phyloP scores from a whole-genome alignment of 108 stramenopile species.

The Conticribra guillardii region DNA sequence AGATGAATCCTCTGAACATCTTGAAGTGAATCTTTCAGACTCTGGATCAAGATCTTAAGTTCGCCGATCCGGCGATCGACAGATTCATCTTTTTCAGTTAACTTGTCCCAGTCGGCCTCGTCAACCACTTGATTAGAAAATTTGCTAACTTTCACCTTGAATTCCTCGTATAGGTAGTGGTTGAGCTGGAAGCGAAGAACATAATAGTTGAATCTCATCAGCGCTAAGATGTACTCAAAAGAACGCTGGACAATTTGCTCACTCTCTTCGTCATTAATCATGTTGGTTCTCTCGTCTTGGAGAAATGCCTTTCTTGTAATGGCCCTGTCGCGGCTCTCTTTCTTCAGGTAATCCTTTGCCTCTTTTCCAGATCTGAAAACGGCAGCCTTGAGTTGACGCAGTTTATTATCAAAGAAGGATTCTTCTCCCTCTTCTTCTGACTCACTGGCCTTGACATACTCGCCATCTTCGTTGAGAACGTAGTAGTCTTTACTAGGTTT shows the following conservation, averaged over 20 bases:
- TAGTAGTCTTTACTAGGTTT: constrained; percentile 16
- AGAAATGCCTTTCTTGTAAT: constrained; percentile 57
- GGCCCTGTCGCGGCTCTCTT: constrained; percentile 39
- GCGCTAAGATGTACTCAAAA: constrained; percentile 64
- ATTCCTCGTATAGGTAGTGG: constrained; percentile 64
- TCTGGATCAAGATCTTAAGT: constrained; percentile 42
- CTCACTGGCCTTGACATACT: constrained; percentile 19
- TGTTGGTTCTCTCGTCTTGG: constrained; percentile 59
- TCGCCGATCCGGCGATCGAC: constrained; percentile 45
- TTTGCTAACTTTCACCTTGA: constrained; percentile 49
- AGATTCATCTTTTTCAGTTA: constrained; percentile 44
- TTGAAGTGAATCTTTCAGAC: constrained; percentile 50
- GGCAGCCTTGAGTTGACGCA: neutral
- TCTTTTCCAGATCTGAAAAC: neutral
- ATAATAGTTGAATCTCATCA: constrained; percentile 56
- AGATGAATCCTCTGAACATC: constrained; percentile 62
- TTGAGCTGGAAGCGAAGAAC: constrained; percentile 65
- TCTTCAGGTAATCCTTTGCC: constrained; percentile 53
- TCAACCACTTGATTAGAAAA: constrained; percentile 33
- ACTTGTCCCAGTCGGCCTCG: constrained; percentile 51
- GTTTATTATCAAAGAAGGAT: neutral
- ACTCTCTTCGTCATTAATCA: constrained; percentile 70
- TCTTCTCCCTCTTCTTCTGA: constrained; percentile 20
- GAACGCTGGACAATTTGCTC: constrained; percentile 57
- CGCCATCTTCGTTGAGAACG: neutral